Base-by-base conservation (phyloP, 202 grass and related monocot species). In the Musa balbisiana region DNA sequence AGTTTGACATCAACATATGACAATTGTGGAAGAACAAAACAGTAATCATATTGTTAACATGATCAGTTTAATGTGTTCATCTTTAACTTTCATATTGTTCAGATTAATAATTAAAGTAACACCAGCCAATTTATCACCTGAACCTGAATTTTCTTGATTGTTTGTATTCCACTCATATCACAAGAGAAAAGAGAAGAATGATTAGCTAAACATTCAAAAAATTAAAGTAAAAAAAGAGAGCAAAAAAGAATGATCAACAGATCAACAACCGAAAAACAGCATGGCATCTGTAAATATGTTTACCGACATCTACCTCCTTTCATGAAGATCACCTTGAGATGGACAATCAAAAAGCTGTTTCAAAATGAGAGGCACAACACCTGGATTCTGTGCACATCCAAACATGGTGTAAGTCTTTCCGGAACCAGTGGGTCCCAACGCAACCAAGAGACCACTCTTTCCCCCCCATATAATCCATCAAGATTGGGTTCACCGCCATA, bases 361-460 rank as follows among this genome's bases (percentile, higher is more conserved):
- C 62, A 96, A 69, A 0, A 82, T 74, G 20, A 89, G 90, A n/a
- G 90, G 87, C 29, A 96, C 69, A 62, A 96, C 67, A 60, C 93
- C 93, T 0, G 90, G 93, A 24, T 91, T 82, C 71, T 82, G 88
- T 8, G 85, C 51, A 63, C 72, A 82, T 24, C 93, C 93, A 63
- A 89, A 97, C 82, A 97, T 79, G 5, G 93, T 97, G 33, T 92
- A 88, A 17, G 93, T 97, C 77, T 97, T 97, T 70, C 93, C 90
- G 11, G 93, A 97, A 53, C 90, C 90, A 20, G 93, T 89, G 3
- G 90, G 93, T 2, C 93, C 90, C 90, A 92, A 85, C 29, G 90
- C 87, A 62, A 89, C 84, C 11, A 97, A 74, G 67, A 97, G 90
- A 52, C 82, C 77, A 29, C 80, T 91, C 78, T 90, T 97, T 82